phyloP scores from a whole-genome alignment of 1,284 basidiomycete genomes.

The Sanghuangporus sanghuang region DNA sequence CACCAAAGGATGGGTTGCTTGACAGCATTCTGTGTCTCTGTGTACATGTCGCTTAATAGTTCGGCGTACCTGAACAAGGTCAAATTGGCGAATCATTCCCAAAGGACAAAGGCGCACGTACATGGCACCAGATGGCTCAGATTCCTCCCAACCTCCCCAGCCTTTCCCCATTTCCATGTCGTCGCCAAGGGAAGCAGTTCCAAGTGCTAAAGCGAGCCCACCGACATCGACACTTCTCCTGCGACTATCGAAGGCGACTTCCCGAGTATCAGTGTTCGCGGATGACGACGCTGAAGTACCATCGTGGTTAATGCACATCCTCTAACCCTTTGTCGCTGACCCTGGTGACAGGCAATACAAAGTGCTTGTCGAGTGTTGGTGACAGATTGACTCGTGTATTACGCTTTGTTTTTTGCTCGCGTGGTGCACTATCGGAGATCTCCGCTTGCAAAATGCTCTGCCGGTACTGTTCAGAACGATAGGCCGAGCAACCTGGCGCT shows the following conservation, averaged over 20 bases:
- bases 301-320: slow-evolving; percentile 9
- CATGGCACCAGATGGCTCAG: slow-evolving; percentile 50
- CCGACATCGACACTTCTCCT: slow-evolving; percentile 81
- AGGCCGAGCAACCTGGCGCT: not conserved
- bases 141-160: slow-evolving; percentile 64
- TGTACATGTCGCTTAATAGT: slow-evolving; percentile 76
- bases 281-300: not conserved
- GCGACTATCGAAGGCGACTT: slow-evolving; percentile 22
- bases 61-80: slow-evolving; percentile 55
- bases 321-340: not conserved
- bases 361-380: not conserved
- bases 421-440: not conserved
- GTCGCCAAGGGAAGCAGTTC: slow-evolving; percentile 32
- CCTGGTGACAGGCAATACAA: not conserved
- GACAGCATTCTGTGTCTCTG: slow-evolving; percentile 68
- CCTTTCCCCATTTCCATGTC: slow-evolving; percentile 53
- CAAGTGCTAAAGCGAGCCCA: slow-evolving; percentile 73
- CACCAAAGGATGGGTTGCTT: slow-evolving; percentile 49
- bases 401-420: not conserved
- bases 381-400: slow-evolving; percentile 2
- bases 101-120: slow-evolving; percentile 31
- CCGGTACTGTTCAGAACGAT: not conserved
- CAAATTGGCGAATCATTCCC: slow-evolving; percentile 11
- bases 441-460: not conserved
- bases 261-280: not conserved